These are phyloP conservation scores for Colletotrichum lindemuthianum DNA, from an alignment of 2,329 filamentous ascomycete species.

Conservation along the genomic window DNA sequence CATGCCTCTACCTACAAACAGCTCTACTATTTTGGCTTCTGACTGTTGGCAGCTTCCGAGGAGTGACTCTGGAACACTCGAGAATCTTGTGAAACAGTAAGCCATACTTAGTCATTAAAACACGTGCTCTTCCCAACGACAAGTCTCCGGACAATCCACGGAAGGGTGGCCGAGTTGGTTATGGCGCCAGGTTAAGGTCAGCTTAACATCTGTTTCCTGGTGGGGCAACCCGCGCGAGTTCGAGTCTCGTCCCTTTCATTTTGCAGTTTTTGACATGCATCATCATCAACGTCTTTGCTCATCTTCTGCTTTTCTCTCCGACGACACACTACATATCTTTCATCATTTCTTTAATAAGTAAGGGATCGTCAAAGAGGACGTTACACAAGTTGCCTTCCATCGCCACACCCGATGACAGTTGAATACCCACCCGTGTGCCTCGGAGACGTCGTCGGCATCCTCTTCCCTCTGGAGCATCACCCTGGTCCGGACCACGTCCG, in stretches of 20 bases:
- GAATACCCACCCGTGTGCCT: slow-evolving; percentile 22
- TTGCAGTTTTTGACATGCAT: not conserved
- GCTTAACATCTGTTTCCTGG: slow-evolving; percentile 36
- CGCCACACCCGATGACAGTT: slow-evolving; percentile 10
- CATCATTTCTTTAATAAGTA: no score
- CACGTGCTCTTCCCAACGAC: fast-evolving
- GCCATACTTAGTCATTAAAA: no score
- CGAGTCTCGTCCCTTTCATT: slow-evolving; percentile 36
- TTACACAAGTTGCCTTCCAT: slow-evolving; percentile 11
- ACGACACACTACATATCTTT: not conserved
- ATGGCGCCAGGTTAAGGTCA: slow-evolving; percentile 36
- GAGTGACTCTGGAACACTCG: no score
- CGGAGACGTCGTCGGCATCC: slow-evolving; percentile 14
- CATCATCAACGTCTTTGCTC: not conserved
- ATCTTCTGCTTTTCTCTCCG: not conserved
- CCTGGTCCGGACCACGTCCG: slow-evolving; percentile 29
- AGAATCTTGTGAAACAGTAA: no score
- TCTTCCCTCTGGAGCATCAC: slow-evolving; percentile 23
- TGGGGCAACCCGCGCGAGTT: slow-evolving; percentile 36
- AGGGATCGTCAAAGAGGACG: no score
- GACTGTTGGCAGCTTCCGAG: no score
- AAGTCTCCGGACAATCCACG: not conserved
- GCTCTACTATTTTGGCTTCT: no score
- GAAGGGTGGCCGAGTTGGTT: slow-evolving; percentile 37
- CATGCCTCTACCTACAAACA: no score